phyloP scores from a whole-genome alignment of 768 basidiomycete species.

The Termitomyces sp. region DNA sequence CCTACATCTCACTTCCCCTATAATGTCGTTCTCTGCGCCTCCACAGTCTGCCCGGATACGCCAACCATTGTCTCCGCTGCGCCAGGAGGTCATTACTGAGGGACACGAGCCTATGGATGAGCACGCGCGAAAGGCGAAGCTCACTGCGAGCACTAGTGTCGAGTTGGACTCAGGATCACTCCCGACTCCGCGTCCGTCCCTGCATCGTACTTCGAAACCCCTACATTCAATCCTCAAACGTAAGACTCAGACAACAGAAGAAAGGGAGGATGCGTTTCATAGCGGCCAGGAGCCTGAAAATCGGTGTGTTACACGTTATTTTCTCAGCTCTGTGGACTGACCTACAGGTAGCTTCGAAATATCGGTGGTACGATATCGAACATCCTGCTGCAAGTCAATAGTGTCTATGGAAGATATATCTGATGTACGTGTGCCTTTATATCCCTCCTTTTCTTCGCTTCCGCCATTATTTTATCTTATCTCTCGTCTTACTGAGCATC shows the following conservation, averaged over 20 bases:
- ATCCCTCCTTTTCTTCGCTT: background rate
- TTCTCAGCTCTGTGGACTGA: background rate
- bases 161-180: background rate
- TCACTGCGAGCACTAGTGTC: background rate
- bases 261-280: background rate
- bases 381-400: slow-evolving; percentile 10
- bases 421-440: slow-evolving; percentile 5
- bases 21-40: background rate
- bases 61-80: background rate
- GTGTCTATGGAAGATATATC: slow-evolving; percentile 14
- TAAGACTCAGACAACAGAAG: background rate
- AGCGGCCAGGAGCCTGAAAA: background rate
- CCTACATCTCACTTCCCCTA: background rate
- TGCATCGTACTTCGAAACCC: slow-evolving; percentile 4
- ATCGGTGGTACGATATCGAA: slow-evolving; percentile 12
- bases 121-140: background rate
- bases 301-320: background rate
- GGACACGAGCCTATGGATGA: background rate
- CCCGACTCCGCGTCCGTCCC: background rate
- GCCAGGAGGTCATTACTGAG: background rate
- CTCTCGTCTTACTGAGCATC: background rate
- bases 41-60: background rate
- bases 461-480: background rate
- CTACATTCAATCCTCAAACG: slow-evolving; percentile 8
- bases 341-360: slow-evolving; percentile 10